Percentiles rank a stretch among this genome's conserved stretches.
These are phyloP conservation scores for Aspergillus carbonarius DNA, from an alignment of 2,329 filamentous ascomycete species.

Conservation along the genomic window DNA sequence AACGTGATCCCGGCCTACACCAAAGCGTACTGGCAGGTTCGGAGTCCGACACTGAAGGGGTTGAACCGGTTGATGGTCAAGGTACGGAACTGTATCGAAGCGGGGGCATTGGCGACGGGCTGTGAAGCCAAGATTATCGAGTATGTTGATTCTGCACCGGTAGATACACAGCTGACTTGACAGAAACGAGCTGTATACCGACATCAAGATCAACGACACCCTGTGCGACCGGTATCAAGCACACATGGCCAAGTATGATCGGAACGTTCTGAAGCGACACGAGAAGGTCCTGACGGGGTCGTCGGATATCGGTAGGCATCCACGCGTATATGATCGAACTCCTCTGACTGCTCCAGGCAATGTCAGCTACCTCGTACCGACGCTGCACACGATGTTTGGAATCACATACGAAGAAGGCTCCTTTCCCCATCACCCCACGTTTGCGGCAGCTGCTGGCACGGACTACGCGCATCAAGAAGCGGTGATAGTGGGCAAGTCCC, in stretches of 20 bases:
- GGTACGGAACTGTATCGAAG: slow-evolving; percentile 37
- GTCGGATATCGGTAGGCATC: slow-evolving; percentile 46
- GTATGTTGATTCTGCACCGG: slow-evolving; percentile 17
- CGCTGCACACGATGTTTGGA: slow-evolving; percentile 51
- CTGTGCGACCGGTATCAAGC: slow-evolving; percentile 47
- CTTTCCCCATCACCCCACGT: slow-evolving; percentile 41
- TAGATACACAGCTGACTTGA: neutral
- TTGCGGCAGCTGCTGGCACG: slow-evolving; percentile 47
- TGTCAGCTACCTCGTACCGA: slow-evolving; percentile 49
- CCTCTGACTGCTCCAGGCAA: slow-evolving; percentile 41
- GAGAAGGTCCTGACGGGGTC: slow-evolving; percentile 44
- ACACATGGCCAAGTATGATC: slow-evolving; percentile 45
- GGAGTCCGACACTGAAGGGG: slow-evolving; percentile 45
- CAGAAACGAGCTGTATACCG: slow-evolving; percentile 40
- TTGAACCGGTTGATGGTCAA: slow-evolving; percentile 33
- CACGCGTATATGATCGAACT: neutral
- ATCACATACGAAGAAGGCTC: slow-evolving; percentile 42
- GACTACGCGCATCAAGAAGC: slow-evolving; percentile 44
- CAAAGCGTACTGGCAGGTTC: slow-evolving; percentile 47
- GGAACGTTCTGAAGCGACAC: slow-evolving; percentile 38
- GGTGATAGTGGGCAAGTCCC: slow-evolving; percentile 47
- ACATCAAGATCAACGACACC: slow-evolving; percentile 48
- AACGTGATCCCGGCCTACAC: slow-evolving; percentile 59
- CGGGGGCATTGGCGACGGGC: slow-evolving; percentile 36
- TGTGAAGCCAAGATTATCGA: slow-evolving; percentile 34